Evolutionary conservation across 371 early-diverging fungal species (phyloP).

Genomic region (Umbelopsis sp.): DNA sequence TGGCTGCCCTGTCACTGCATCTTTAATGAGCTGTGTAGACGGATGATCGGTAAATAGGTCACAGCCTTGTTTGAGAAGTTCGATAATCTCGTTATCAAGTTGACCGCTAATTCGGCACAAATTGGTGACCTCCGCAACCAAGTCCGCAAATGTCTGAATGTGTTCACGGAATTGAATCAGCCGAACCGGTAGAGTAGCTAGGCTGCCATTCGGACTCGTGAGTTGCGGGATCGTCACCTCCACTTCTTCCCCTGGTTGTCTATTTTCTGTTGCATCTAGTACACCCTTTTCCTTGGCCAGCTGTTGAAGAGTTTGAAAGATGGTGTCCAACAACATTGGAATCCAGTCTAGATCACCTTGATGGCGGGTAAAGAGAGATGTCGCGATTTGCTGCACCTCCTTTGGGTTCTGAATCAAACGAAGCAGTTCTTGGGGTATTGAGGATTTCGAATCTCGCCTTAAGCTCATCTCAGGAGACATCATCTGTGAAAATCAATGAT

Average conservation of each 20-base stretch:
- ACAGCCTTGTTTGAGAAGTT: slow-evolving; percentile 15
- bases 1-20: slow-evolving; percentile 7
- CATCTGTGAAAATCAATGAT: background rate
- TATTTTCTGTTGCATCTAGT: background rate
- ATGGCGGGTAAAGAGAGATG: slow-evolving; percentile 42
- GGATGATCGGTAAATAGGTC: slow-evolving; percentile 13
- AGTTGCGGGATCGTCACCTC: background rate
- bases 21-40: slow-evolving; percentile 9
- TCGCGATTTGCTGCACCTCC: slow-evolving; percentile 39
- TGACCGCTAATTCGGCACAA: slow-evolving; percentile 42
- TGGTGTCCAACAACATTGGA: slow-evolving; percentile 40
- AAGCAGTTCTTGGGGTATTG: slow-evolving; percentile 42
- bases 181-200: background rate
- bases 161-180: background rate
- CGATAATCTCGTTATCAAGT: slow-evolving; percentile 37
- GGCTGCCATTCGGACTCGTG: background rate
- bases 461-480: slow-evolving; percentile 6
- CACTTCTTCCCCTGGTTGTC: slow-evolving; percentile 1
- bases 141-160: slow-evolving; percentile 27
- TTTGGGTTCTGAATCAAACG: slow-evolving; percentile 34
- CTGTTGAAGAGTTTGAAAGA: slow-evolving; percentile 43
- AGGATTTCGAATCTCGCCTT: background rate
- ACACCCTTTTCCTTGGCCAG: slow-evolving; percentile 34
- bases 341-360: slow-evolving; percentile 48
- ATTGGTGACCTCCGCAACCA: slow-evolving; percentile 35